Conservation (phyloP, 1,284 basidiomycete genomes). For the Peniophora sp. region DNA sequence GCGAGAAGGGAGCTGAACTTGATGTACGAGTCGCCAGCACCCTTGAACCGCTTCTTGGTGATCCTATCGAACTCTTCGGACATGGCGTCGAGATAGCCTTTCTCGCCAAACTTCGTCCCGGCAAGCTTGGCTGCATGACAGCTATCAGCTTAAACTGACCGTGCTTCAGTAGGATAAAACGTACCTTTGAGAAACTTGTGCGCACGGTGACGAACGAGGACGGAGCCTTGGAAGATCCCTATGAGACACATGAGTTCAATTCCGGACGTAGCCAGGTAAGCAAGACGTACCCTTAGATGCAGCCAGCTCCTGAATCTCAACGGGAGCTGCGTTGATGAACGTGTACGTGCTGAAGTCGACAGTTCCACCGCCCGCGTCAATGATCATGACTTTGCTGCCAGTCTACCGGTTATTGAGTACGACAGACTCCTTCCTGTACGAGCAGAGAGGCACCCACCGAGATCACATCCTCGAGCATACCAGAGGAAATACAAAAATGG, state of each 20-base stretch:
- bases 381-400: conserved; percentile 7
- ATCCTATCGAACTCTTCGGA: conserved; percentile 39
- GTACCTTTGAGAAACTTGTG: too few species aligned
- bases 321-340: conserved; percentile 1
- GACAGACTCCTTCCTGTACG: neutral
- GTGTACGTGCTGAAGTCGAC: conserved; percentile 11
- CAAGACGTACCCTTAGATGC: conserved; percentile 3
- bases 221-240: conserved; percentile 29
- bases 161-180: conserved; percentile 15
- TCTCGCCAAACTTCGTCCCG: conserved; percentile 19
- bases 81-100: conserved; percentile 35
- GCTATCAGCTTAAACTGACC: conserved; percentile 10
- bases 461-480: conserved; percentile 17
- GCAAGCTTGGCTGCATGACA: conserved; percentile 21
- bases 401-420: neutral
- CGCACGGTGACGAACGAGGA: conserved; percentile 34
- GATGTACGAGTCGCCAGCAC: conserved; percentile 34
- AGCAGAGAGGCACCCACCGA: conserved; percentile 14
- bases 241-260: neutral
- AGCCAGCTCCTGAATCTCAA: conserved; percentile 8
- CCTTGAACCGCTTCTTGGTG: conserved; percentile 36
- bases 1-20: conserved; percentile 34
- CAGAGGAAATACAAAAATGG: conserved; percentile 29
- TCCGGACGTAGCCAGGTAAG: neutral
- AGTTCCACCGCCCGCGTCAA: conserved; percentile 12